A percentile compares a stretch with the other conserved stretches of the same genome.
Evolutionary conservation across 2,329 filamentous ascomycete species (phyloP).

Genomic region (Leptosphaerulina australis): DNA sequence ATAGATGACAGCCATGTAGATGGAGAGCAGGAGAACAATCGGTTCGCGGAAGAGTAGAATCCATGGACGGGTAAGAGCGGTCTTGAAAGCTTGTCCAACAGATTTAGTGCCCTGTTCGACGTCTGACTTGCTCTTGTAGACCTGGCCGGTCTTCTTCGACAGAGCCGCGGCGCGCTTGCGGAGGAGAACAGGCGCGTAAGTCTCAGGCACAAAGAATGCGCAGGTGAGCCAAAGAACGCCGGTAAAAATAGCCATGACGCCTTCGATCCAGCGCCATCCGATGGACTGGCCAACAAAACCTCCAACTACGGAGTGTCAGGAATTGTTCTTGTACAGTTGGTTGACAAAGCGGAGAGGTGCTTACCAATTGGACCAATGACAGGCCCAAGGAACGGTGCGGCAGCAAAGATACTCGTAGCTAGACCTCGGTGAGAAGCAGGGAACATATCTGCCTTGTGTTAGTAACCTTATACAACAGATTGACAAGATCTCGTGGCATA

Average conservation of each 20-base stretch:
- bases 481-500: slow-evolving; percentile 51
- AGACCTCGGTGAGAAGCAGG: slow-evolving; percentile 49
- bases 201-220: slow-evolving; percentile 60
- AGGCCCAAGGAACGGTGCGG: slow-evolving; percentile 57
- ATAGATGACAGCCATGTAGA: slow-evolving; percentile 46
- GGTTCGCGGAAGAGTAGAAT: slow-evolving; percentile 30
- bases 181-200: slow-evolving; percentile 65
- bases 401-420: slow-evolving; percentile 53
- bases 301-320: slow-evolving; percentile 46
- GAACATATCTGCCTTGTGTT: slow-evolving; percentile 9
- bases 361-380: slow-evolving; percentile 52
- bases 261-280: slow-evolving; percentile 37
- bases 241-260: slow-evolving; percentile 62
- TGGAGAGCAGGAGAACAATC: slow-evolving; percentile 26
- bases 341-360: not conserved
- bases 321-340: not conserved
- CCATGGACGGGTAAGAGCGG: slow-evolving; percentile 35
- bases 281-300: slow-evolving; percentile 20
- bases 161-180: slow-evolving; percentile 65
- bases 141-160: slow-evolving; percentile 63
- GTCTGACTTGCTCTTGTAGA: slow-evolving; percentile 56
- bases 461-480: slow-evolving; percentile 23
- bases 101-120: slow-evolving; percentile 12
- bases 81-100: slow-evolving; percentile 2
- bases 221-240: slow-evolving; percentile 44